Conservation (phyloP, 2,329 filamentous ascomycete species). For the Trichoderma simmonsii region DNA sequence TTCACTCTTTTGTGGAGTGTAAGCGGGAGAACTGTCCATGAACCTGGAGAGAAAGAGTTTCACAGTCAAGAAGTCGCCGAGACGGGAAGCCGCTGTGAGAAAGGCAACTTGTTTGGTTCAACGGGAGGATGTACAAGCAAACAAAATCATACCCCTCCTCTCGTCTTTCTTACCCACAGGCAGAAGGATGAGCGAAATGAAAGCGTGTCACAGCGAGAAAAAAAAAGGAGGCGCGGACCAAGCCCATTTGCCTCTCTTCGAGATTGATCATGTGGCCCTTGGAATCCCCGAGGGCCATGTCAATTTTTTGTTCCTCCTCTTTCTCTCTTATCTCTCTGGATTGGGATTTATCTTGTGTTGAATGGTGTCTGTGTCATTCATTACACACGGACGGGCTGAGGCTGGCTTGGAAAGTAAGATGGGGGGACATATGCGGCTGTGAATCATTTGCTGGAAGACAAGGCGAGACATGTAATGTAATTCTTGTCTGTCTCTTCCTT, state of each 20-base stretch:
- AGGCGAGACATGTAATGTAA: neutral
- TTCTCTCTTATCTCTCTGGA: neutral
- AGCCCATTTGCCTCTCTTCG: neutral
- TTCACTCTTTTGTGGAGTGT: neutral
- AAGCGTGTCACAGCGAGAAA: neutral
- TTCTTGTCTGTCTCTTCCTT: neutral
- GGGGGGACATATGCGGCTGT: neutral
- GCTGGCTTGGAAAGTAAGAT: neutral
- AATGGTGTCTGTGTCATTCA: neutral
- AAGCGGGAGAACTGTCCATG: neutral
- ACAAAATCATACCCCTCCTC: neutral
- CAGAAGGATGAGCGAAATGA: conserved; percentile 10
- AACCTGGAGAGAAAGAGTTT: neutral
- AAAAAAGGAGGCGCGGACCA: neutral
- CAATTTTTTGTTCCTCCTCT: neutral
- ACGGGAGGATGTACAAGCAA: neutral
- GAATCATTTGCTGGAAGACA: neutral
- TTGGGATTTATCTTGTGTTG: neutral
- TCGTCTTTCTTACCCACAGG: conserved; percentile 7
- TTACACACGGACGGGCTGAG: neutral
- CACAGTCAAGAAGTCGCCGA: neutral
- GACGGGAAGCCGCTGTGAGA: neutral
- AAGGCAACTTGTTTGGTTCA: neutral
- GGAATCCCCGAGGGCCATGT: neutral
- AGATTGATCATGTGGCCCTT: conserved; percentile 9